Base-by-base conservation (phyloP, 1,284 basidiomycete species). In the Microstroma glucosiphilum region DNA sequence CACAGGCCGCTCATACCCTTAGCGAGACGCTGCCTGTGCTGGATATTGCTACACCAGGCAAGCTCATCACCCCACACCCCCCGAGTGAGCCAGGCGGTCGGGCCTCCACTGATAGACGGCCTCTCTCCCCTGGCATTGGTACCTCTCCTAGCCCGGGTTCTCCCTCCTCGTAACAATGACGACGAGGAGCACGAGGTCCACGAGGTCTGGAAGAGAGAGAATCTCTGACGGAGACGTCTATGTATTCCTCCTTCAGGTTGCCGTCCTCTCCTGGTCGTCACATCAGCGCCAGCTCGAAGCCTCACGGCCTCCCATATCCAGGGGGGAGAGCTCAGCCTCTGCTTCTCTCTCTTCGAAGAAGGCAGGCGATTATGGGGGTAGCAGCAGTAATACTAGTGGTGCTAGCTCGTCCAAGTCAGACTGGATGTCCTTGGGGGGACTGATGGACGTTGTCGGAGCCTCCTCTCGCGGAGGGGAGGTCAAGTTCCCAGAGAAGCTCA, bases 221-320 rank as follows among this genome's bases (percentile, higher is more conserved):
- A 69, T 77, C 62, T 72, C 75, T 7, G 76, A 77, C 48, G 75
- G 75, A 49, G 76, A 77, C 23, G 73, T 76, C 55, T 77, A 77
- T 54, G 73, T 75, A 7, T 77, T 70, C 46, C 64, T 76, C 13
- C 68, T 77, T 11, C 76, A 77, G 60, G 68, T 70, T 2, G 72
- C 75, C 37, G 48, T 62, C 12, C 60, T 65, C n/a, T 65, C 63
- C 6, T 65, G 60, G 60, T 48, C 53, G n/a, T 25, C 51, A 13
- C 51, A 54, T 19, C 51, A 54, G 21, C 51, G 37, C 41, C 60
- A 57, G 61, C 19, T 30, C n/a, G 69, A 68, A 49, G 62, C 64
- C 1, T 60, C 63, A 2, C 37, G 19, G 11, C 37, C 42, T 41
- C n/a, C 53, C 9, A 12, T 37, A 2, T 21, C 30, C 1, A 23